These are phyloP conservation scores for Alloteropsis angusta DNA, from an alignment of 202 grass and related monocot genomes.

Conservation along the genomic window DNA sequence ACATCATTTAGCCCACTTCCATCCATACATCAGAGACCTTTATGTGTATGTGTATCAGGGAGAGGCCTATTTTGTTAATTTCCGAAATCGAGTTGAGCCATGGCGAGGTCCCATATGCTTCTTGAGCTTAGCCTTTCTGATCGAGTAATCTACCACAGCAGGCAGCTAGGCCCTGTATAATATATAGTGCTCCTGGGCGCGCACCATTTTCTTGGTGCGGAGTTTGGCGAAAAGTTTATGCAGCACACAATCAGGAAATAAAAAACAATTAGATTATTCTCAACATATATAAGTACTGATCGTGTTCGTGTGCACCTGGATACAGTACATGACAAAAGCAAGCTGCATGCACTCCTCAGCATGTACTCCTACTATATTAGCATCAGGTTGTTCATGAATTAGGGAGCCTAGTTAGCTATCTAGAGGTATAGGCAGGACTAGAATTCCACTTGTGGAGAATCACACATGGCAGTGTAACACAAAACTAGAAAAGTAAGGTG, in stretches of 20 bases:
- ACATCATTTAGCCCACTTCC: conserved; percentile 35
- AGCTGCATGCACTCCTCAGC: background rate
- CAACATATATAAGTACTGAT: background rate
- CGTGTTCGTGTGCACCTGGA: conserved; percentile 8
- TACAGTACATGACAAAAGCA: background rate
- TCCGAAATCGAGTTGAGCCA: background rate
- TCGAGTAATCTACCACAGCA: background rate
- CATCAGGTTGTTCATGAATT: background rate
- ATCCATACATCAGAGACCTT: conserved; percentile 21
- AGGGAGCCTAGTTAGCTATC: background rate
- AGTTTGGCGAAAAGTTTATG: conserved; percentile 40
- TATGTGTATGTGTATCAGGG: background rate
- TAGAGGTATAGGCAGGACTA: conserved; percentile 7
- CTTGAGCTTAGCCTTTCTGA: conserved; percentile 2
- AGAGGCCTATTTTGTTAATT: background rate
- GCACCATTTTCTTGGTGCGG: conserved; percentile 28
- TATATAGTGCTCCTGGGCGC: conserved; percentile 11
- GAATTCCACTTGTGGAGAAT: conserved; percentile 24
- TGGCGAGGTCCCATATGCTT: conserved; percentile 4
- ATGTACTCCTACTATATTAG: conserved; percentile 5
- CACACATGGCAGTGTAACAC: background rate
- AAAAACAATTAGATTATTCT: conserved; percentile 3
- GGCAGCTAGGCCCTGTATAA: background rate
- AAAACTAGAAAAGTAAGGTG: background rate
- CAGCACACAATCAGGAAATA: conserved; percentile 22